phyloP scores from a whole-genome alignment of 768 basidiomycete species.

The Psilocybe azurescens region DNA sequence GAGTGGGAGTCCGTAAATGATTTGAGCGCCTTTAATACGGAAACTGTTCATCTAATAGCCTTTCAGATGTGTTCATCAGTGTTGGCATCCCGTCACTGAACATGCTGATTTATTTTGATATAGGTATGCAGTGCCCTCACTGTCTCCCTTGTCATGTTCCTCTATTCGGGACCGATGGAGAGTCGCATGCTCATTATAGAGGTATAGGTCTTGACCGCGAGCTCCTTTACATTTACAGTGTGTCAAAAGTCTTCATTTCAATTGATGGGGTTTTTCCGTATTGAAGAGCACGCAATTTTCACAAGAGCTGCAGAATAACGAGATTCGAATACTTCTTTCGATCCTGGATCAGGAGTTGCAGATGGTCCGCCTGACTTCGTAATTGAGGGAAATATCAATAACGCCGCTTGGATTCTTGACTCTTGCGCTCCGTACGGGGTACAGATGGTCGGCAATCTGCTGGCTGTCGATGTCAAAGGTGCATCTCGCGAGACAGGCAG shows the following conservation, averaged over 20 bases:
- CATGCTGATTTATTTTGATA: not conserved
- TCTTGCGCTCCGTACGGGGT: not conserved
- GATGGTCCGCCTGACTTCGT: not conserved
- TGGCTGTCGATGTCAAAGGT: not conserved
- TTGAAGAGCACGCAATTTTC: not conserved
- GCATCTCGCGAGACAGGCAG: not conserved
- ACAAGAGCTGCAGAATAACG: not conserved
- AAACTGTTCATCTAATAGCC: not conserved
- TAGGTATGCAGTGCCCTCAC: not conserved
- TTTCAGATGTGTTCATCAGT: not conserved
- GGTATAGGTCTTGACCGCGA: not conserved
- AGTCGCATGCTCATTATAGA: not conserved
- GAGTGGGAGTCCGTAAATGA: constrained; percentile 1
- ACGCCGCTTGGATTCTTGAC: not conserved
- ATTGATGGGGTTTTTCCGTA: not conserved
- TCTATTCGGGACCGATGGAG: not conserved
- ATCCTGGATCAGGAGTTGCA: not conserved
- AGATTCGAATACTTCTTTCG: not conserved
- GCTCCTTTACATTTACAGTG: not conserved
- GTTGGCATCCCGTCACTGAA: not conserved
- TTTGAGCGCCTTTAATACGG: not conserved
- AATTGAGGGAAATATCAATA: not conserved
- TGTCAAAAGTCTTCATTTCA: constrained; percentile 3
- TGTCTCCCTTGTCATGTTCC: not conserved
- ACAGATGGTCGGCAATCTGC: not conserved